These are phyloP conservation scores for Chrysanthemum lavandulifolium DNA, from an alignment of 129 eudicot species.

Conservation along the genomic window DNA sequence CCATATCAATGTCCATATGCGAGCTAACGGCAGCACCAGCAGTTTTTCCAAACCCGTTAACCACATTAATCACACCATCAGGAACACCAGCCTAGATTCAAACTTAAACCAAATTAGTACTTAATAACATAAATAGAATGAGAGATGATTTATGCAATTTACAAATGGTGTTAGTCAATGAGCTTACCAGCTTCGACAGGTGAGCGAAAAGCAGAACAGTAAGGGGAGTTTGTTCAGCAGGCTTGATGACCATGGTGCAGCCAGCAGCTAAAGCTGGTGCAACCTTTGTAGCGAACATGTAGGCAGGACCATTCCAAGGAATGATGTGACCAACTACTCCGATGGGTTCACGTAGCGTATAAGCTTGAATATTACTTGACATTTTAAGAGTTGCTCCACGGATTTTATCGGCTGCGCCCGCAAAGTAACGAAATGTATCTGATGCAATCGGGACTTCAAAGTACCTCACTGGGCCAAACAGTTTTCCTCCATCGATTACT, in stretches of 20 bases:
- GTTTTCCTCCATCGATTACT: constrained; percentile 64
- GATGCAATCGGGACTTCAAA: constrained; percentile 44
- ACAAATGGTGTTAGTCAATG: background rate
- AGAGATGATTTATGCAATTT: background rate
- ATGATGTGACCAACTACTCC: constrained; percentile 85
- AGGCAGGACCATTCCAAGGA: constrained; percentile 79
- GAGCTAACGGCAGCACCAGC: constrained; percentile 83
- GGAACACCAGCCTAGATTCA: constrained; percentile 68
- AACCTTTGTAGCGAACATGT: constrained; percentile 64
- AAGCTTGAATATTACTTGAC: constrained; percentile 69
- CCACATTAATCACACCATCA: constrained; percentile 76
- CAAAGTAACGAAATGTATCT: constrained; percentile 67
- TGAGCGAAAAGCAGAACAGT: constrained; percentile 68
- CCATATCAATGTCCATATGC: constrained; percentile 85
- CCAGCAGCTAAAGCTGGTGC: constrained; percentile 86
- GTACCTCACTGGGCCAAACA: constrained; percentile 35
- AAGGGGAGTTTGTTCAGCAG: constrained; percentile 86
- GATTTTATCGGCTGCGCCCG: constrained; percentile 90
- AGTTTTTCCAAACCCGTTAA: constrained; percentile 63
- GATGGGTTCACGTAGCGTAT: constrained; percentile 73
- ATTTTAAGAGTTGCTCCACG: constrained; percentile 81
- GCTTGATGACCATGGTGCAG: constrained; percentile 85
- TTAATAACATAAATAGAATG: background rate
- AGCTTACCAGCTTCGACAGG: constrained; percentile 58
- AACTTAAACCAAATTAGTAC: background rate